Evolutionary conservation across 2,329 filamentous ascomycete genomes (phyloP).

Genomic region (Diaporthe eres): DNA sequence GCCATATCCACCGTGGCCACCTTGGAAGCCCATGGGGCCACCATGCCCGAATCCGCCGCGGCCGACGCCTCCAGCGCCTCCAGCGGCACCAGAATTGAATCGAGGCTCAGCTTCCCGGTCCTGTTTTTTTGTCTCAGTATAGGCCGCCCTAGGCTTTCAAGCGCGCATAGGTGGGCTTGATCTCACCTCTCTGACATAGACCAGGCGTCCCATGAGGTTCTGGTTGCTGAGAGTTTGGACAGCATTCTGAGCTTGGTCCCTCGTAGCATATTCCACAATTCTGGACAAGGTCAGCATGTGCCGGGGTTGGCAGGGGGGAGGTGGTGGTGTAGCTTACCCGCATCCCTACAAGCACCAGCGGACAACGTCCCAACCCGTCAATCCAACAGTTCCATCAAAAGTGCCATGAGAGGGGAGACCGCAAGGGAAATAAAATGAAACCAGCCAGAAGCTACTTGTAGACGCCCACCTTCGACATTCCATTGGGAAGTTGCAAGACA

Average conservation of each 20-base stretch:
- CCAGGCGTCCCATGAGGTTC: slow-evolving; percentile 97
- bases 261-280: slow-evolving; percentile 99
- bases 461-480: slow-evolving; percentile 99
- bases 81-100: slow-evolving; percentile 83
- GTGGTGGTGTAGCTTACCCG: slow-evolving; percentile 79
- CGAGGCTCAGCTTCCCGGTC: slow-evolving; percentile 98
- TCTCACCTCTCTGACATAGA: slow-evolving; percentile 96
- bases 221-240: slow-evolving; percentile 99
- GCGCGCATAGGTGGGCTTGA: background rate
- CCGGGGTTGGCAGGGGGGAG: background rate
- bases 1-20: slow-evolving; percentile 70
- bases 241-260: slow-evolving; percentile 98
- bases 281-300: slow-evolving; percentile 63
- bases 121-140: slow-evolving; percentile 60
- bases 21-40: slow-evolving; percentile 55
- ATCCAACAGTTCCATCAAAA: slow-evolving; percentile 93
- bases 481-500: slow-evolving; percentile 99
- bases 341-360: slow-evolving; percentile 97
- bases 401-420: slow-evolving; percentile 64
- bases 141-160: slow-evolving; percentile 23
- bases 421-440: slow-evolving; percentile 81
- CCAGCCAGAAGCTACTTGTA: slow-evolving; percentile 90
- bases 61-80: slow-evolving; percentile 73
- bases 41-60: slow-evolving; percentile 62
- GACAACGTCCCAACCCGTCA: slow-evolving; percentile 98